phyloP scores from a whole-genome alignment of 2,329 filamentous ascomycete species.

The Moelleriella libera region DNA sequence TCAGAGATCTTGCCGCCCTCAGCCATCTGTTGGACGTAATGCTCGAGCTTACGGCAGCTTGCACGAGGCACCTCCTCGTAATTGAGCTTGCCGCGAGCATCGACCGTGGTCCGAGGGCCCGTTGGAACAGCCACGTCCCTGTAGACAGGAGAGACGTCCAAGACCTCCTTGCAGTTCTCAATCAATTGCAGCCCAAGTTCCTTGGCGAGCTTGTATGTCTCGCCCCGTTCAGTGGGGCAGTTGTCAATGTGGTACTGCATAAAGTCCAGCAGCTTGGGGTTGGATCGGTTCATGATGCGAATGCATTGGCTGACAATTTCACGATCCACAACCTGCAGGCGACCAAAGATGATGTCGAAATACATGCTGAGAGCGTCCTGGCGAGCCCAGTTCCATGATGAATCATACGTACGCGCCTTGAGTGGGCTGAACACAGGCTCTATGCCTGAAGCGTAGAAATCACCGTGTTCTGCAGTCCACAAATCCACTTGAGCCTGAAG shows the following conservation, averaged over 20 bases:
- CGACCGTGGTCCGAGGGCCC: slow-evolving; percentile 82
- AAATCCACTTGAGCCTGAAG: slow-evolving; percentile 89
- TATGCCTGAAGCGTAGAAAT: slow-evolving; percentile 90
- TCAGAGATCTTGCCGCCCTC: slow-evolving; percentile 97
- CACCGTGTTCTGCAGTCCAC: slow-evolving; percentile 90
- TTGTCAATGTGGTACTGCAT: slow-evolving; percentile 99
- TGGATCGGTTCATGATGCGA: slow-evolving; percentile 97
- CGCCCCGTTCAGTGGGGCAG: slow-evolving; percentile 88
- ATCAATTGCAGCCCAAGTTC: slow-evolving; percentile 86
- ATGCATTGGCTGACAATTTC: slow-evolving; percentile 99
- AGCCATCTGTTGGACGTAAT: slow-evolving; percentile 97
- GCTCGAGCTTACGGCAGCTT: slow-evolving; percentile 91
- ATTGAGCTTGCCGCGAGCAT: slow-evolving; percentile 80
- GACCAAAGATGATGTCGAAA: slow-evolving; percentile 96
- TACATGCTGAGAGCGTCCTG: slow-evolving; percentile 98
- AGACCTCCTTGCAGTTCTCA: slow-evolving; percentile 91
- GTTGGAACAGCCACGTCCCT: slow-evolving; percentile 93
- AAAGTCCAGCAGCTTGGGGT: slow-evolving; percentile 88
- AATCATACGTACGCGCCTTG: slow-evolving; percentile 94
- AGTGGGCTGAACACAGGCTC: slow-evolving; percentile 86
- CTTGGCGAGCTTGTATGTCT: slow-evolving; percentile 97
- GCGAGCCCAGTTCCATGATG: slow-evolving; percentile 97
- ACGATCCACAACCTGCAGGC: slow-evolving; percentile 82
- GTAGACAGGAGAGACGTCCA: slow-evolving; percentile 73
- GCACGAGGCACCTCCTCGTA: slow-evolving; percentile 78